These are phyloP conservation scores for Neurospora cerealis DNA, from an alignment of 495 filamentous ascomycete species.

Conservation along the genomic window DNA sequence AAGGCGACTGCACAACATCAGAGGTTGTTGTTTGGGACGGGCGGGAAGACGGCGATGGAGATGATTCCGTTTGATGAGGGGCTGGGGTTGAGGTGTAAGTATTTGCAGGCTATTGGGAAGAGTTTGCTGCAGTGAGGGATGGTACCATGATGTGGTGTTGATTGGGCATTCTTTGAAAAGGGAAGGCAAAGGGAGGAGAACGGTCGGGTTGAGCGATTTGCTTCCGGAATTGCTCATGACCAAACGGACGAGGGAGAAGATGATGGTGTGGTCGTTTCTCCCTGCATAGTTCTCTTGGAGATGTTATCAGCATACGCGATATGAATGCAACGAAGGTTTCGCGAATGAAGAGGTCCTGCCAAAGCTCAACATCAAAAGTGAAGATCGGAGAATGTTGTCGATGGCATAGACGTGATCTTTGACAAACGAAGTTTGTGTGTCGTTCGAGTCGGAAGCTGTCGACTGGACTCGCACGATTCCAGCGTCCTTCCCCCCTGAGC, in stretches of 20 bases:
- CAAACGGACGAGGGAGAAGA: neutral
- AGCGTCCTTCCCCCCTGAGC: neutral
- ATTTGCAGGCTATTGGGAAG: slow-evolving; percentile 21
- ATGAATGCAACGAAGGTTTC: neutral
- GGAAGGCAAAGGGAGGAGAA: neutral
- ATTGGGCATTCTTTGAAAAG: neutral
- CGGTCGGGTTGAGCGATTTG: neutral
- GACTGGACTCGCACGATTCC: neutral
- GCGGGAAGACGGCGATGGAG: slow-evolving; percentile 48
- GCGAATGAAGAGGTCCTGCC: neutral
- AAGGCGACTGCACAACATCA: slow-evolving; percentile 12
- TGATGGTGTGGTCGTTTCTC: neutral
- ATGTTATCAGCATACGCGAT: neutral
- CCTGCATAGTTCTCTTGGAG: neutral
- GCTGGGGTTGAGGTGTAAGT: slow-evolving; percentile 41
- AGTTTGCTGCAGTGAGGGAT: neutral
- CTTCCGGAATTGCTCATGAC: neutral
- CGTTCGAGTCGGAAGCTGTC: neutral
- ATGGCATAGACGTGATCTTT: neutral
- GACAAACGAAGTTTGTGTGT: neutral
- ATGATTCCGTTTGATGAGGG: slow-evolving; percentile 25
- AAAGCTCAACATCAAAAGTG: neutral
- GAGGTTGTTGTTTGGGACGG: slow-evolving; percentile 46
- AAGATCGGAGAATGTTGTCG: neutral
- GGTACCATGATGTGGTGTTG: neutral